Evolutionary conservation across 164 flowering plant species (phyloP).

Genomic region (Stephania cephalantha): DNA sequence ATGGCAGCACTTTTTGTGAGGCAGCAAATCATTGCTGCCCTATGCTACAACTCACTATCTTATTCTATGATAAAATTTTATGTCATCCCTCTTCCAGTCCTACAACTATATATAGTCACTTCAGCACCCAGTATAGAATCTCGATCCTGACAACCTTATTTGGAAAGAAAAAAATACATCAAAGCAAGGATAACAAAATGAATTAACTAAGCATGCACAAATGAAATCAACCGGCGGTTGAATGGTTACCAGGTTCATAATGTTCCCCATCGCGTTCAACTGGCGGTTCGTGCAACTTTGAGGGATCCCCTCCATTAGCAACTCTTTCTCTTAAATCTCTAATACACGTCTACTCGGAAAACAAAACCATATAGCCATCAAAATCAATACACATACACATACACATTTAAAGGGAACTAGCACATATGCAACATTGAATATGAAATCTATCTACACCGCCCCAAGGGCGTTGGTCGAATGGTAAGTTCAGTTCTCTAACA

Average conservation of each 20-base stretch:
- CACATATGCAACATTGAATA: no score
- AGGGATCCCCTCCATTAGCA: constrained; percentile 79
- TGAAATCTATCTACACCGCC: no score
- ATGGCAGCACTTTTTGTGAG: not conserved
- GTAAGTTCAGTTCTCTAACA: no score
- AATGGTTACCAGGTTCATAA: constrained; percentile 46
- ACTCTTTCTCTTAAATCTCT: constrained; percentile 69
- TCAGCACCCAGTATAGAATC: no score
- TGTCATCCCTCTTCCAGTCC: no score
- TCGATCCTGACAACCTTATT: no score
- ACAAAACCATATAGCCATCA: not conserved
- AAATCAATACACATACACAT: not conserved
- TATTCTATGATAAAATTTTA: no score
- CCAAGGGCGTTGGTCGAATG: no score
- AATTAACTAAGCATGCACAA: not conserved
- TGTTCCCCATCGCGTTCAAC: constrained; percentile 27
- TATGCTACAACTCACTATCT: no score
- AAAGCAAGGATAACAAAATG: not conserved
- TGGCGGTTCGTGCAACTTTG: constrained; percentile 53
- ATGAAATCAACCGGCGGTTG: not conserved
- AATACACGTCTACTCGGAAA: constrained; percentile 40
- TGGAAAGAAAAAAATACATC: no score
- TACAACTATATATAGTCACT: no score
- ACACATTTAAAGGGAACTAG: not conserved
- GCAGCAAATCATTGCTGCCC: no score